Evolutionary conservation across 352 stramenopile species (phyloP).

Genomic region (Globisporangium mamillatum): DNA sequence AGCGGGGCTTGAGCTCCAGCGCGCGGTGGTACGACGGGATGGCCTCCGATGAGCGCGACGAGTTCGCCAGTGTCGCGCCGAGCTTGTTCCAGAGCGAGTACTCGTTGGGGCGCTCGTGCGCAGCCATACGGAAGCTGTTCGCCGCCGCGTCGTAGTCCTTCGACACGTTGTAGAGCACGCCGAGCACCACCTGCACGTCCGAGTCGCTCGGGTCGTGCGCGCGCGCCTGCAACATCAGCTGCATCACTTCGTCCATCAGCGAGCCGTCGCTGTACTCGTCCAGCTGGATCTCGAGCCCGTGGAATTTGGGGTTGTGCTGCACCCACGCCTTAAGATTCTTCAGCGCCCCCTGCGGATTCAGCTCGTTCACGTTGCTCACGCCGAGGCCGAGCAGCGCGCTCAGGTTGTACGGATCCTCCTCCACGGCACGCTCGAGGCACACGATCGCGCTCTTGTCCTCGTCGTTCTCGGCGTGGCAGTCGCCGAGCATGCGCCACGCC

Average conservation of each 20-base stretch:
- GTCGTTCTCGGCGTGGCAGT: constrained; percentile 96
- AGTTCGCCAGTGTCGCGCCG: constrained; percentile 96
- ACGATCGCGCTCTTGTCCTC: constrained; percentile 94
- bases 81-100: constrained; percentile 99
- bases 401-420: constrained; percentile 94
- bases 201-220: constrained; percentile 71
- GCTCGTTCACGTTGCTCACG: constrained; percentile 97
- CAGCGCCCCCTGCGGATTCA: constrained; percentile 92
- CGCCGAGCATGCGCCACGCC: constrained; percentile 93
- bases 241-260: constrained; percentile 93
- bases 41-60: constrained; percentile 90
- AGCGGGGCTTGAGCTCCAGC: constrained; percentile 95
- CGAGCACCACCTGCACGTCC: constrained; percentile 90
- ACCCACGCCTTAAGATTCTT: constrained; percentile 95
- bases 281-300: constrained; percentile 87
- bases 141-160: constrained; percentile 95
- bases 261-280: constrained; percentile 89
- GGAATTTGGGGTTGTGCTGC: constrained; percentile 96
- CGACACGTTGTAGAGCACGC: constrained; percentile 97
- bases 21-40: constrained; percentile 92
- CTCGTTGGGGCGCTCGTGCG: constrained; percentile 83
- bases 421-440: constrained; percentile 92
- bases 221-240: constrained; percentile 91
- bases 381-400: constrained; percentile 91
- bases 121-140: constrained; percentile 84